phyloP scores from a whole-genome alignment of 2,329 filamentous ascomycete species.

The Fusarium torulosum region DNA sequence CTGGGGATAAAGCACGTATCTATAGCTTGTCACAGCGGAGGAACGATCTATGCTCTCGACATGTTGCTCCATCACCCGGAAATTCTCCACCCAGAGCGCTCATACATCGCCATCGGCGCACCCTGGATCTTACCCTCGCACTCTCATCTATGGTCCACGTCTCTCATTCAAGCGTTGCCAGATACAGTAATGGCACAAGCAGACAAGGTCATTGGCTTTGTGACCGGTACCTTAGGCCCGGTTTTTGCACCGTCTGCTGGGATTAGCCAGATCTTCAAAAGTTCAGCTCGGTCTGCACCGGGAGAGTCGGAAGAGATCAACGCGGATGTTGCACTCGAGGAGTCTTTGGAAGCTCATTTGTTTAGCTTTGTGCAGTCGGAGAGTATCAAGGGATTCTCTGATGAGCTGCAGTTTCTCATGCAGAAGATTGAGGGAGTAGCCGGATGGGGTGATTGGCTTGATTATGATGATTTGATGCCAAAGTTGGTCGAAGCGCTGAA shows the following conservation, averaged over 20 bases:
- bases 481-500: slow-evolving; percentile 1
- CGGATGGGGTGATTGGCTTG: slow-evolving; percentile 28
- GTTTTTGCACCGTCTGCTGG: slow-evolving; percentile 18
- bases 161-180: slow-evolving; percentile 10
- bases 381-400: slow-evolving; percentile 16
- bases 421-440: slow-evolving; percentile 6
- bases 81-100: slow-evolving; percentile 18
- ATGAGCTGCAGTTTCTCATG: slow-evolving; percentile 27
- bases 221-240: slow-evolving; percentile 16
- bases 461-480: slow-evolving; percentile 21
- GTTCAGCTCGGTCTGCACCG: background rate
- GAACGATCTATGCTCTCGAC: slow-evolving; percentile 30
- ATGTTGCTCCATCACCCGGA: slow-evolving; percentile 32
- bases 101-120: slow-evolving; percentile 22
- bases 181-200: slow-evolving; percentile 7
- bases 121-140: slow-evolving; percentile 25
- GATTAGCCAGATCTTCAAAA: slow-evolving; percentile 17
- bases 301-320: background rate
- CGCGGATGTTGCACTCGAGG: slow-evolving; percentile 11
- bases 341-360: background rate
- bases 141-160: slow-evolving; percentile 5
- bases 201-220: slow-evolving; percentile 25
- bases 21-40: slow-evolving; percentile 26
- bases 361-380: slow-evolving; percentile 16
- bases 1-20: slow-evolving; percentile 21